phyloP scores from a whole-genome alignment of 257 asterid species.

The Cruciata laevipes region DNA sequence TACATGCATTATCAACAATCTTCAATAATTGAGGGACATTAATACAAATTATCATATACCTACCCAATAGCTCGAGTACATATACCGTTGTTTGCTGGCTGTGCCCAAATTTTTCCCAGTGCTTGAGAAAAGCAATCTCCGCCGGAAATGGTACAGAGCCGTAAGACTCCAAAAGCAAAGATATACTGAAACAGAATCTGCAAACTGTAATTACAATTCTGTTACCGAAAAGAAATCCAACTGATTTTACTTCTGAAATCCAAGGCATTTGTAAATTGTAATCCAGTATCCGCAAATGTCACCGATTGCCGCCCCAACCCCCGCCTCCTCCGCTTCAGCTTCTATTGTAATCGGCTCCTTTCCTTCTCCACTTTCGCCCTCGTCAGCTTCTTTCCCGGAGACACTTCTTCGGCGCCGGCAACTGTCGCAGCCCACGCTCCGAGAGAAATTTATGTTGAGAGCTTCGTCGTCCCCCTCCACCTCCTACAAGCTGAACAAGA shows the following conservation, averaged over 20 bases:
- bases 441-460: background rate
- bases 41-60: too few relatives aligned
- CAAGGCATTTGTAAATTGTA: background rate
- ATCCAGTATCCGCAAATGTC: conserved; percentile 4
- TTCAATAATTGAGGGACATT: too few relatives aligned
- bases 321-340: background rate
- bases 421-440: background rate
- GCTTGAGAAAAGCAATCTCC: too few relatives aligned
- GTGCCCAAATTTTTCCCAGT: too few relatives aligned
- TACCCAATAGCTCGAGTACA: too few relatives aligned
- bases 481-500: background rate
- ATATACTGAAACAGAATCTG: background rate
- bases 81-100: too few relatives aligned
- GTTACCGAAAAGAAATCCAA: background rate
- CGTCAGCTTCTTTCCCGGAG: background rate
- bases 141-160: too few relatives aligned
- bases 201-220: background rate
- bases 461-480: background rate
- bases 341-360: background rate
- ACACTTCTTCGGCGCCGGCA: background rate
- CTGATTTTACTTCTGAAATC: background rate
- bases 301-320: background rate
- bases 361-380: conserved; percentile 2
- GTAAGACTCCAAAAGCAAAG: too few relatives aligned
- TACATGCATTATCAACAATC: too few relatives aligned